A percentile compares a stretch with the other conserved stretches of the same genome.
These are phyloP conservation scores for Crucihimalaya himalaica DNA, from an alignment of 345 rosid species.

Conservation along the genomic window DNA sequence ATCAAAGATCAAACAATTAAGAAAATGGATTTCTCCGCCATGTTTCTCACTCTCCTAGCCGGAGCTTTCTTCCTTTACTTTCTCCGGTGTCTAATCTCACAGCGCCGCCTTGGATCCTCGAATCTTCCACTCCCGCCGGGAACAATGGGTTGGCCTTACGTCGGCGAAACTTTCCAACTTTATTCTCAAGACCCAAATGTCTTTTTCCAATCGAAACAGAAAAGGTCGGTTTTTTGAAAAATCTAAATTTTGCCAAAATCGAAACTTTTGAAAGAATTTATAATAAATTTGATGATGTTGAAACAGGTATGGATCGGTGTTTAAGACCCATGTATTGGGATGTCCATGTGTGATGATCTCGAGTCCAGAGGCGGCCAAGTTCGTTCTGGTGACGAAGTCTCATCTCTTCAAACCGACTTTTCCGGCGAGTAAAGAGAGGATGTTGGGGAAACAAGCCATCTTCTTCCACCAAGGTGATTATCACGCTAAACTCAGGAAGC, in stretches of 20 bases:
- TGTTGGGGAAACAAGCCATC: slow-evolving; percentile 79
- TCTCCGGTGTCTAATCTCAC: slow-evolving; percentile 41
- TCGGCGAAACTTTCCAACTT: slow-evolving; percentile 85
- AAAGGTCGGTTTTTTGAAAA: slow-evolving; percentile 42
- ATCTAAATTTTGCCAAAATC: not conserved
- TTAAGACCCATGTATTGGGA: slow-evolving; percentile 82
- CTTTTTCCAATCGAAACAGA: slow-evolving; percentile 71
- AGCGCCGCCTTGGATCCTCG: slow-evolving; percentile 28
- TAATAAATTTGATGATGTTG: not conserved
- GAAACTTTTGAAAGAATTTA: not conserved
- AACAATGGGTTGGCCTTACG: slow-evolving; percentile 78
- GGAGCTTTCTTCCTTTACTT: slow-evolving; percentile 38
- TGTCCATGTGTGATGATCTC: slow-evolving; percentile 92
- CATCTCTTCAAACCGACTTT: slow-evolving; percentile 88
- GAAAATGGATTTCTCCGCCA: slow-evolving; percentile 45
- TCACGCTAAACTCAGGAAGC: slow-evolving; percentile 71
- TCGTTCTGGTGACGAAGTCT: slow-evolving; percentile 64
- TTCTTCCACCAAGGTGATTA: slow-evolving; percentile 89
- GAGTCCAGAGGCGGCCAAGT: slow-evolving; percentile 79
- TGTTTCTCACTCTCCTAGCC: slow-evolving; percentile 37
- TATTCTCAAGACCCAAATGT: slow-evolving; percentile 89
- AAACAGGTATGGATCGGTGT: slow-evolving; percentile 67
- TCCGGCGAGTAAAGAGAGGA: slow-evolving; percentile 88
- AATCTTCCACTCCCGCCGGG: slow-evolving; percentile 82
- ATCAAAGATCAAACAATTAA: not conserved